Conservation (phyloP, 1,139 yeast species). For the Blastobotrys arbuscula region DNA sequence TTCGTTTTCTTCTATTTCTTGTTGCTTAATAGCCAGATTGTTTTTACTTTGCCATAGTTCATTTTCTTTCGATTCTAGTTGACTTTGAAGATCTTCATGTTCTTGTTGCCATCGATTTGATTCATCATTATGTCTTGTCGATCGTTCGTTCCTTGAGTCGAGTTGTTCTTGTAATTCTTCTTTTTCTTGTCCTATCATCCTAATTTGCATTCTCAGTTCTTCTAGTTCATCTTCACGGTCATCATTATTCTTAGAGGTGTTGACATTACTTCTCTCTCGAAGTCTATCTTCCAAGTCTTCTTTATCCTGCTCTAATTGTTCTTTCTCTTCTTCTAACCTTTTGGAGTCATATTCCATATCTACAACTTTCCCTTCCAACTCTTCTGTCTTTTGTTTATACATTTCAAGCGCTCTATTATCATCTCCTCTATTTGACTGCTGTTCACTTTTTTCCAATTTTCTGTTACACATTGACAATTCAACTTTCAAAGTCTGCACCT, state of each 20-base stretch:
- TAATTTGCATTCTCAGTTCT: constrained; percentile 21
- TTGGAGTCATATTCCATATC: constrained; percentile 13
- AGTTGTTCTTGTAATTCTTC: constrained; percentile 11
- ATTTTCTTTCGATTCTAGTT: constrained; percentile 4
- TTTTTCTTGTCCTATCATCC: background rate
- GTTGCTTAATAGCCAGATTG: constrained; percentile 20
- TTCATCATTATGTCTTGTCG: constrained; percentile 4
- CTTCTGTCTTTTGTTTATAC: constrained; percentile 7
- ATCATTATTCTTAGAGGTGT: constrained; percentile 6
- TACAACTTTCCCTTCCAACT: constrained; percentile 10
- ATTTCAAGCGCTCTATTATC: background rate
- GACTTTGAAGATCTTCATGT: background rate
- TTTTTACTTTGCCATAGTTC: constrained; percentile 20
- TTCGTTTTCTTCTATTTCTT: constrained; percentile 18
- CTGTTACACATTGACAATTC: constrained; percentile 12
- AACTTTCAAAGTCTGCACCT: constrained; percentile 20
- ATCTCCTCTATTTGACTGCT: background rate
- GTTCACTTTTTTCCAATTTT: background rate
- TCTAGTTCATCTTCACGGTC: constrained; percentile 19
- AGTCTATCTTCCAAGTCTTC: constrained; percentile 13
- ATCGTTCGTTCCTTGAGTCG: constrained; percentile 9
- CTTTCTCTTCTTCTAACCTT: constrained; percentile 6
- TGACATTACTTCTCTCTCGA: constrained; percentile 9
- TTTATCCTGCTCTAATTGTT: constrained; percentile 6
- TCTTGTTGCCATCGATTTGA: background rate